Evolutionary conservation across 768 basidiomycete genomes (phyloP).

Genomic region (Pleurotus sapidus): DNA sequence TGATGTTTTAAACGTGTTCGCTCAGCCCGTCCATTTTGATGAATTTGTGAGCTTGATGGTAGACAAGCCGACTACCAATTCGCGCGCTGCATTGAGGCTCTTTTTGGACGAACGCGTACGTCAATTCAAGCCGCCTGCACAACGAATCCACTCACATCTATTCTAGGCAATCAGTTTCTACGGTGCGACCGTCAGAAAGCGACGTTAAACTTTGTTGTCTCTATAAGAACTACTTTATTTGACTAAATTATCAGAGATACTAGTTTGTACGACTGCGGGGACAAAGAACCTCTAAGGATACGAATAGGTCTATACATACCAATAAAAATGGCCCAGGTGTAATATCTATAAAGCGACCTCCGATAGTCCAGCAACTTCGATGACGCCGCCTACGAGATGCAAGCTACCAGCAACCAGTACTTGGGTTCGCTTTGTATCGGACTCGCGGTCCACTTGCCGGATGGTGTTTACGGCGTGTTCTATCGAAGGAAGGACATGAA

Average conservation of each 20-base stretch:
- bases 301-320: not conserved
- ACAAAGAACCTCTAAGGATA: not conserved
- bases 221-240: not conserved
- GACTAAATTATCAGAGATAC: constrained; percentile 13
- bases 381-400: constrained; percentile 90
- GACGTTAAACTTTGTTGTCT: constrained; percentile 12
- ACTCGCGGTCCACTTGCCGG: constrained; percentile 34
- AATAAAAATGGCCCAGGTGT: not conserved
- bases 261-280: not conserved
- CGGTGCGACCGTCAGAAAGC: constrained; percentile 29
- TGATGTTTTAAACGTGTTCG: not conserved
- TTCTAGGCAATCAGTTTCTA: constrained; percentile 57
- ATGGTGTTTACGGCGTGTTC: constrained; percentile 82
- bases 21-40: constrained; percentile 58
- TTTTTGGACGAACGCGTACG: constrained; percentile 59
- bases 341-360: constrained; percentile 52
- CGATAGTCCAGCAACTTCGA: constrained; percentile 87
- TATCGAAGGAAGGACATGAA: constrained; percentile 84
- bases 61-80: constrained; percentile 27
- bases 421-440: constrained; percentile 29
- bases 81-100: constrained; percentile 36
- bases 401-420: constrained; percentile 92
- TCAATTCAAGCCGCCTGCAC: not conserved
- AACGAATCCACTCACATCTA: not conserved
- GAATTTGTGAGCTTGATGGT: constrained; percentile 43